Evolutionary conservation across 1,139 yeast species (phyloP).

Genomic region (Pneumocystis oryctolagi): DNA sequence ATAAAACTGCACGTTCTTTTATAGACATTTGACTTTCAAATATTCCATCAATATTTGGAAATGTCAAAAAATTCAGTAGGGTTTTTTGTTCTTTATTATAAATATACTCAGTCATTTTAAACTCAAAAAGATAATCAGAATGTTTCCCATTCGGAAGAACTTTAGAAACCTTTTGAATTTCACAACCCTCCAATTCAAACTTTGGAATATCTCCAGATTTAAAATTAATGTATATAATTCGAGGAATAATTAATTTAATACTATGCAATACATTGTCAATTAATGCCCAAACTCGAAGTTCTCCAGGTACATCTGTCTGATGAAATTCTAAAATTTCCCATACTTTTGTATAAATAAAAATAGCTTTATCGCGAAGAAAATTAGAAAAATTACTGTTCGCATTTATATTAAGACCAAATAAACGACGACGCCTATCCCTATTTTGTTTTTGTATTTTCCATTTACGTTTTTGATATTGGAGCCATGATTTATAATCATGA

Average conservation of each 20-base stretch:
- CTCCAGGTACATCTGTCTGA: slow-evolving; percentile 46
- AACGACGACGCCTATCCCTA: slow-evolving; percentile 52
- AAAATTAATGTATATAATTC: slow-evolving; percentile 54
- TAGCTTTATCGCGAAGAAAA: slow-evolving; percentile 65
- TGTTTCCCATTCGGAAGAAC: slow-evolving; percentile 58
- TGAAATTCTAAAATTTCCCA: slow-evolving; percentile 79
- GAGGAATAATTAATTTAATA: slow-evolving; percentile 58
- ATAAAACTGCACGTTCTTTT: slow-evolving; percentile 60
- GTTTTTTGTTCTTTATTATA: slow-evolving; percentile 43
- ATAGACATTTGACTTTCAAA: slow-evolving; percentile 63
- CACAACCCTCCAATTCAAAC: slow-evolving; percentile 33
- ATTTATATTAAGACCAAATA: slow-evolving; percentile 47
- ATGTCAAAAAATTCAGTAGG: slow-evolving; percentile 51
- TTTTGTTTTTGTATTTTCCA: slow-evolving; percentile 69
- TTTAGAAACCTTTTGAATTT: slow-evolving; percentile 44
- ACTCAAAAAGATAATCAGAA: slow-evolving; percentile 40
- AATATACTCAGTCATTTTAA: slow-evolving; percentile 51
- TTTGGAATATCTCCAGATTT: slow-evolving; percentile 32
- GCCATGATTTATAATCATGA: slow-evolving; percentile 62
- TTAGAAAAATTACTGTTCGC: slow-evolving; percentile 41
- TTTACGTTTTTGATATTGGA: slow-evolving; percentile 63
- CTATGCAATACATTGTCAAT: slow-evolving; percentile 62
- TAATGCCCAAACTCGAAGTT: slow-evolving; percentile 53
- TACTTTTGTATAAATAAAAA: slow-evolving; percentile 46
- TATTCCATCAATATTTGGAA: slow-evolving; percentile 49